Evolutionary conservation across 2,329 filamentous ascomycete species (phyloP).

Genomic region (Sphaerulina vaccinii): DNA sequence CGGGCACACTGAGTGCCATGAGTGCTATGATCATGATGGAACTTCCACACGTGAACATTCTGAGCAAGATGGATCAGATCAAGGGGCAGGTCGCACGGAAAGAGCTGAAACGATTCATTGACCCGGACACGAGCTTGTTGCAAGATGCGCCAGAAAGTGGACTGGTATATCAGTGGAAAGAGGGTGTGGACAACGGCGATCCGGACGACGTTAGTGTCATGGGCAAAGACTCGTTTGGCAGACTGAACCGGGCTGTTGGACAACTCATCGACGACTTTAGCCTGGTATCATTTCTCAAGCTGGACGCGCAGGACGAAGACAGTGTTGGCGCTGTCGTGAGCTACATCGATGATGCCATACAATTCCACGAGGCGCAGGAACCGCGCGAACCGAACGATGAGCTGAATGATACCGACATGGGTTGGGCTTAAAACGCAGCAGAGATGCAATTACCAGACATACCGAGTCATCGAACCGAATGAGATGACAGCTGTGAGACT

Average conservation of each 20-base stretch:
- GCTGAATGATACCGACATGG: slow-evolving; percentile 52
- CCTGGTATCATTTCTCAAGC: slow-evolving; percentile 91
- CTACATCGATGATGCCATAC: slow-evolving; percentile 91
- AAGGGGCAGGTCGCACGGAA: slow-evolving; percentile 84
- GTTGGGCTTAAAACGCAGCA: no score
- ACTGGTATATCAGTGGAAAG: slow-evolving; percentile 41
- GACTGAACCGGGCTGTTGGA: slow-evolving; percentile 83
- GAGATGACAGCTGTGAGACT: no score
- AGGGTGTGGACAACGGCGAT: slow-evolving; percentile 53
- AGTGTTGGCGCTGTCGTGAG: slow-evolving; percentile 81
- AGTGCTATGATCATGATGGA: slow-evolving; percentile 99
- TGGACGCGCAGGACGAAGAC: slow-evolving; percentile 88
- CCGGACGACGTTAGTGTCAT: slow-evolving; percentile 66
- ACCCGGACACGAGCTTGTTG: slow-evolving; percentile 77
- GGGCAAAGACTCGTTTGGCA: slow-evolving; percentile 77
- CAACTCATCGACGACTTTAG: slow-evolving; percentile 94
- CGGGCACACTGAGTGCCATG: slow-evolving; percentile 94
- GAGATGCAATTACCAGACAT: no score
- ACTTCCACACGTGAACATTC: slow-evolving; percentile 90
- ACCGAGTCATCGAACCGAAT: no score
- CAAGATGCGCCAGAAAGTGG: slow-evolving; percentile 71
- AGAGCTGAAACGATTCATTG: slow-evolving; percentile 85
- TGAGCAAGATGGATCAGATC: slow-evolving; percentile 97
- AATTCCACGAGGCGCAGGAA: slow-evolving; percentile 91
- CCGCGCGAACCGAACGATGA: slow-evolving; percentile 71